phyloP scores from a whole-genome alignment of 2,329 filamentous ascomycete genomes.

The Bipolaris bicolor region DNA sequence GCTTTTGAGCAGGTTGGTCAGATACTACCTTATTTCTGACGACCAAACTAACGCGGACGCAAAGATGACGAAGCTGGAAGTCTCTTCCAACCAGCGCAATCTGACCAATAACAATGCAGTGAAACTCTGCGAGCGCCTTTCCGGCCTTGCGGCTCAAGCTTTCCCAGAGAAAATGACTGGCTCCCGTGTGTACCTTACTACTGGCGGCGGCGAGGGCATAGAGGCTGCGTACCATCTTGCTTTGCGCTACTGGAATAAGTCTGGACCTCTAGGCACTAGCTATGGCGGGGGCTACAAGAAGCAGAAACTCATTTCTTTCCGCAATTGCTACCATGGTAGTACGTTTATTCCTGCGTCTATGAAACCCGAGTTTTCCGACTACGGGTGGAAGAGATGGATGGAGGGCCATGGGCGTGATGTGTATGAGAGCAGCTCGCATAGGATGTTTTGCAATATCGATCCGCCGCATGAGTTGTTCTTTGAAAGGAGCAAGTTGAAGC shows the following conservation, averaged over 20 bases:
- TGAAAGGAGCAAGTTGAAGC: not conserved
- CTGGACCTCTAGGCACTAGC: not conserved
- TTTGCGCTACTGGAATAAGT: not conserved
- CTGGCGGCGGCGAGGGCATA: not conserved
- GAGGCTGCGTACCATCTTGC: not conserved
- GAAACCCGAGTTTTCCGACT: not conserved
- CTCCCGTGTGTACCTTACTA: not conserved
- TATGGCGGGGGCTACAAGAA: not conserved
- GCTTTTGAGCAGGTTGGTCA: not conserved
- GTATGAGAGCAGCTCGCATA: not conserved
- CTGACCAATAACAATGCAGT: not conserved
- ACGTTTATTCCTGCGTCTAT: not conserved
- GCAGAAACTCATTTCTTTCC: not conserved
- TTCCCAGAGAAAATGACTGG: not conserved
- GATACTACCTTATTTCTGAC: too few species aligned
- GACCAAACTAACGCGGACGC: not conserved
- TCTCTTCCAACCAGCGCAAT: not conserved
- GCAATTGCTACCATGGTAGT: not conserved
- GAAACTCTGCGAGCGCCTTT: not conserved
- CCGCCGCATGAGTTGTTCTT: not conserved
- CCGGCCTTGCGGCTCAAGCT: not conserved
- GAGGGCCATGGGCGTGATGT: not conserved
- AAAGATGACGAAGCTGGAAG: slow-evolving; percentile 1
- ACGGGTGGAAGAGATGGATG: not conserved
- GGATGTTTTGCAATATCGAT: not conserved